A percentile compares a stretch with the other conserved stretches of the same genome.
These are phyloP conservation scores for Penicillium rolfsii DNA, from an alignment of 2,329 filamentous ascomycete genomes.

Conservation along the genomic window DNA sequence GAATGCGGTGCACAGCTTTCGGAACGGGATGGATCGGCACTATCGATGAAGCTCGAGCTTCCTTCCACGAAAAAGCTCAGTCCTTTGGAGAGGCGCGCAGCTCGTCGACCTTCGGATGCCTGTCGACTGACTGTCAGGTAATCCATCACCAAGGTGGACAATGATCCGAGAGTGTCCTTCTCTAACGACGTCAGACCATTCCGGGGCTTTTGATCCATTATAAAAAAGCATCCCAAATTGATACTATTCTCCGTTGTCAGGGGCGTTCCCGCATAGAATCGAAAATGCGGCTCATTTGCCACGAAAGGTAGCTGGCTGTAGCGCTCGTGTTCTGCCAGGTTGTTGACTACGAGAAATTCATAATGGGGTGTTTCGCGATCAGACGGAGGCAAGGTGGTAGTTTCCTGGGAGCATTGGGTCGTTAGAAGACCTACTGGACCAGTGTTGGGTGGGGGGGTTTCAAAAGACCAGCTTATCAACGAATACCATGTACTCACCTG, in stretches of 20 bases:
- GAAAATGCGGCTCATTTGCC: conserved; percentile 37
- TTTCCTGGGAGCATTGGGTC: conserved; percentile 33
- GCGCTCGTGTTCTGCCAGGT: conserved; percentile 44
- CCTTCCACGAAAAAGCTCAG: conserved; percentile 60
- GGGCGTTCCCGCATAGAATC: conserved; percentile 64
- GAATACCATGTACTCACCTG: conserved; percentile 31
- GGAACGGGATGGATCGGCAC: conserved; percentile 28
- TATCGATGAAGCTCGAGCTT: conserved; percentile 47
- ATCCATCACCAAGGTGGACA: conserved; percentile 61
- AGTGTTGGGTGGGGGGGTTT: background rate
- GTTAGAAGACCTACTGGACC: background rate
- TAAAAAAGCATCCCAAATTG: conserved; percentile 63
- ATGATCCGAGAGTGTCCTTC: conserved; percentile 58
- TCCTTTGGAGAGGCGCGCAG: conserved; percentile 59
- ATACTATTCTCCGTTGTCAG: conserved; percentile 61
- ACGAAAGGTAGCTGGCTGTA: conserved; percentile 46
- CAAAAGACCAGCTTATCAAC: background rate
- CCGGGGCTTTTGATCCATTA: conserved; percentile 62
- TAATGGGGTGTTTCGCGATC: conserved; percentile 28
- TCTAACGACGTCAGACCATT: conserved; percentile 46
- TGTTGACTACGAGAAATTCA: conserved; percentile 42
- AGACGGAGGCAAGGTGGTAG: conserved; percentile 37
- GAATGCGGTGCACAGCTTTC: conserved; percentile 25
- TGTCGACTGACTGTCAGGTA: conserved; percentile 62
- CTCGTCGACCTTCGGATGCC: conserved; percentile 56